These are phyloP conservation scores for Malus sieversii DNA, from an alignment of 306 rosid species.

Conservation along the genomic window DNA sequence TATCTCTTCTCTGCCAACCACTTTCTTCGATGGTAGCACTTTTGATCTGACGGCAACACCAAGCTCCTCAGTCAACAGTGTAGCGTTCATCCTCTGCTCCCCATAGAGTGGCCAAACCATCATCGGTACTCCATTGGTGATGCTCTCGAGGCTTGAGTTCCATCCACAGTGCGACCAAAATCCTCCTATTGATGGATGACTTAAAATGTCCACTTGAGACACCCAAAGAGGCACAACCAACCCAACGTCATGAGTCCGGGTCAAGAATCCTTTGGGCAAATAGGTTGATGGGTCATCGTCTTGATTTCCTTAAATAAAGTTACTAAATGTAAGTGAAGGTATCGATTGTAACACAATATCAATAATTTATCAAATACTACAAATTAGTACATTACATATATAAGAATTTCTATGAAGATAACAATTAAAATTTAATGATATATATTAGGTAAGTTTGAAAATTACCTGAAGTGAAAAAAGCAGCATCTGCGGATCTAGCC, in stretches of 20 bases:
- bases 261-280: slow-evolving; percentile 46
- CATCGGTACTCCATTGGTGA: slow-evolving; percentile 38
- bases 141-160: slow-evolving; percentile 43
- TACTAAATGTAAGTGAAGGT: neutral
- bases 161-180: slow-evolving; percentile 49
- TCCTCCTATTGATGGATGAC: slow-evolving; percentile 38
- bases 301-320: neutral
- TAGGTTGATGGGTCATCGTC: neutral
- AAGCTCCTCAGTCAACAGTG: slow-evolving; percentile 33
- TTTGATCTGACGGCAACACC: slow-evolving; percentile 19
- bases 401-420: neutral
- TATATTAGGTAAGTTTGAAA: neutral
- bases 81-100: slow-evolving; percentile 53
- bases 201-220: slow-evolving; percentile 30
- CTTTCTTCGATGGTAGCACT: slow-evolving; percentile 1
- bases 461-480: slow-evolving; percentile 20
- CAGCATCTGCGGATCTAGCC: neutral
- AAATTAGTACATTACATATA: too few species aligned
- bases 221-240: slow-evolving; percentile 29
- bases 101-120: slow-evolving; percentile 56
- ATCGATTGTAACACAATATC: too few species aligned
- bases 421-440: neutral
- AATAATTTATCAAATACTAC: too few species aligned
- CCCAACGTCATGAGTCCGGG: slow-evolving; percentile 24
- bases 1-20: slow-evolving; percentile 30